Evolutionary conservation across 2,329 filamentous ascomycete genomes (phyloP).

Genomic region (Diaporthe batatas): DNA sequence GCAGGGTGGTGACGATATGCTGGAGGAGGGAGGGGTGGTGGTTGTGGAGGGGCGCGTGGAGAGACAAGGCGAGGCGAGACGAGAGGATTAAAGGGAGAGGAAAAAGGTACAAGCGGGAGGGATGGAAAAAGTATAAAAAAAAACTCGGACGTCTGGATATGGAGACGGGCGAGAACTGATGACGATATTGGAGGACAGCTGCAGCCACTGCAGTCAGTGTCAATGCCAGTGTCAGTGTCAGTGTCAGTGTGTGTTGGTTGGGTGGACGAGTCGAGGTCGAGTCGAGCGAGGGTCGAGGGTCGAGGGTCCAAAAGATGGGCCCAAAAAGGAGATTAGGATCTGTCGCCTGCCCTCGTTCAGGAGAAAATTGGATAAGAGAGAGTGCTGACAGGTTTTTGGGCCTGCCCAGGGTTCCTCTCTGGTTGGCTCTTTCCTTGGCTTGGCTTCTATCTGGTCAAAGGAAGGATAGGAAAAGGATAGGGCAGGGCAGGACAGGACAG

Average conservation of each 20-base stretch:
- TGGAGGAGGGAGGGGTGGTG: not conserved
- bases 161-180: constrained; percentile 15
- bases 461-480: constrained; percentile 1
- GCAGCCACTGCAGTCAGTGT: too few species aligned
- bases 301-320: constrained; percentile 17
- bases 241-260: not conserved
- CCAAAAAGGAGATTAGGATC: constrained; percentile 33
- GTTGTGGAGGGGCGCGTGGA: not conserved
- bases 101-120: not conserved
- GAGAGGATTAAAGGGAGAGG: not conserved
- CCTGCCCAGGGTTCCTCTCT: not conserved
- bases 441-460: constrained; percentile 5
- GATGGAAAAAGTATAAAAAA: not conserved
- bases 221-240: too few species aligned
- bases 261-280: not conserved
- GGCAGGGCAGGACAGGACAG: too few species aligned
- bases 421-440: not conserved
- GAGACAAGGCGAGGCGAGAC: not conserved
- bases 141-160: not conserved
- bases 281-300: constrained; percentile 25
- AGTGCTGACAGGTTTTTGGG: not conserved
- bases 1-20: not conserved
- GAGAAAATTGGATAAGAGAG: constrained; percentile 21
- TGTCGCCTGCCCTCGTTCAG: constrained; percentile 23
- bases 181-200: constrained; percentile 18